phyloP scores from a whole-genome alignment of 179 eudicot species.

The Beta corolliflora region DNA sequence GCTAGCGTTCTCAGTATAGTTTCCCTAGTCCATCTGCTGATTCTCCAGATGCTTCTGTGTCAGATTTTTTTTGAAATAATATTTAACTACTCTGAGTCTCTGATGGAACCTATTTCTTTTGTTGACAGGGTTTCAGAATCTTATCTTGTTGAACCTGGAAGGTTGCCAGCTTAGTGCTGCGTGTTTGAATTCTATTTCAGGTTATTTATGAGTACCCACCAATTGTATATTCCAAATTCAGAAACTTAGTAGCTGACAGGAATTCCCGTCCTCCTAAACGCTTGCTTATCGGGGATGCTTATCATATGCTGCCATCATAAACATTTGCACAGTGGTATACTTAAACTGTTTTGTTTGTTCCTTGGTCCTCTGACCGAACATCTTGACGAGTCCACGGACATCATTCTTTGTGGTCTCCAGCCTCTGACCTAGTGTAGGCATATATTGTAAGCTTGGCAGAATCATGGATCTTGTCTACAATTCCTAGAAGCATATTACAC shows the following conservation, averaged over 20 bases:
- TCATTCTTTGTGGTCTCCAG: background rate
- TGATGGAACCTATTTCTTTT: slow-evolving; percentile 18
- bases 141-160: slow-evolving; percentile 49
- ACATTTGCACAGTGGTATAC: background rate
- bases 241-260: background rate
- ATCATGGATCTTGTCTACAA: background rate
- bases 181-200: slow-evolving; percentile 63
- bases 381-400: background rate
- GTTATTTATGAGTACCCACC: slow-evolving; percentile 27
- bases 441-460: background rate
- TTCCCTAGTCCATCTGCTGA: background rate
- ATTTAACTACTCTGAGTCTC: background rate
- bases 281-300: background rate
- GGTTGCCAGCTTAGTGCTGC: slow-evolving; percentile 52
- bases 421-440: background rate
- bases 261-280: background rate
- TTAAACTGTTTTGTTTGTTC: background rate
- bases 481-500: background rate
- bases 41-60: background rate
- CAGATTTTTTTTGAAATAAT: background rate
- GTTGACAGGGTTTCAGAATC: slow-evolving; percentile 46
- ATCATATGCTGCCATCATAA: background rate
- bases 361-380: background rate
- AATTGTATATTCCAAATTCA: background rate
- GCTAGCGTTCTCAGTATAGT: background rate